phyloP scores from a whole-genome alignment of 2,329 filamentous ascomycete species.

The Drechslerella coelobrocha region DNA sequence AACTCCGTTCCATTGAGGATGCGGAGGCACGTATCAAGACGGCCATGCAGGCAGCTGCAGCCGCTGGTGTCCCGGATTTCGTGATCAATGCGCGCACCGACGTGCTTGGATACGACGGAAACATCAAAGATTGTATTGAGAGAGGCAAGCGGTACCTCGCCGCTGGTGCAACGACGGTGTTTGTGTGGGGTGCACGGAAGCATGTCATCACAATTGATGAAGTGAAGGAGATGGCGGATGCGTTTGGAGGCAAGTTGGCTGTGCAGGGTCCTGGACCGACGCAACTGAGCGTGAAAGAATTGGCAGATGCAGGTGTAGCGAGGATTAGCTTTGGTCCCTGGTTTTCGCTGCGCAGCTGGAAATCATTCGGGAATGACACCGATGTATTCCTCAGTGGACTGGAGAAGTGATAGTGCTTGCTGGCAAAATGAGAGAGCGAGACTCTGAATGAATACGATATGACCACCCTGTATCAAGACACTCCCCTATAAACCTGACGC shows the following conservation, averaged over 20 bases:
- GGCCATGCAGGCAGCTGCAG: constrained; percentile 60
- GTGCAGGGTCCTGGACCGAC: constrained; percentile 55
- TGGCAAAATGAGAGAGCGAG: background rate
- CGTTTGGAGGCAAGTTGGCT: constrained; percentile 63
- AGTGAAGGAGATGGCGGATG: constrained; percentile 61
- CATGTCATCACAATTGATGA: constrained; percentile 60
- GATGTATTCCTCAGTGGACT: constrained; percentile 15
- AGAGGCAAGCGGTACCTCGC: constrained; percentile 66
- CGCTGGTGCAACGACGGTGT: constrained; percentile 67
- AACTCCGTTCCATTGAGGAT: constrained; percentile 59
- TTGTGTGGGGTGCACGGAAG: constrained; percentile 66
- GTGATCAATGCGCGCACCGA: constrained; percentile 68
- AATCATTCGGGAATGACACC: constrained; percentile 33
- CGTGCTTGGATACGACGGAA: constrained; percentile 59
- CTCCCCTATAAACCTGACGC: no score
- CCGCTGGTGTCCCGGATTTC: constrained; percentile 64
- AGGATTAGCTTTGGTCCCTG: constrained; percentile 65
- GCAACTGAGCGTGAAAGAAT: constrained; percentile 60
- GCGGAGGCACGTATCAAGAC: constrained; percentile 62
- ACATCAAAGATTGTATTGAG: constrained; percentile 59
- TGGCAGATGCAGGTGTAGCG: constrained; percentile 64
- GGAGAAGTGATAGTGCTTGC: constrained; percentile 10
- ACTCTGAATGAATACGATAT: no score
- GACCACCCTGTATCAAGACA: no score
- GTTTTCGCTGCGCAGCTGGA: constrained; percentile 34